phyloP scores from a whole-genome alignment of 177 flowering plant genomes.

The Vitis hybrid region DNA sequence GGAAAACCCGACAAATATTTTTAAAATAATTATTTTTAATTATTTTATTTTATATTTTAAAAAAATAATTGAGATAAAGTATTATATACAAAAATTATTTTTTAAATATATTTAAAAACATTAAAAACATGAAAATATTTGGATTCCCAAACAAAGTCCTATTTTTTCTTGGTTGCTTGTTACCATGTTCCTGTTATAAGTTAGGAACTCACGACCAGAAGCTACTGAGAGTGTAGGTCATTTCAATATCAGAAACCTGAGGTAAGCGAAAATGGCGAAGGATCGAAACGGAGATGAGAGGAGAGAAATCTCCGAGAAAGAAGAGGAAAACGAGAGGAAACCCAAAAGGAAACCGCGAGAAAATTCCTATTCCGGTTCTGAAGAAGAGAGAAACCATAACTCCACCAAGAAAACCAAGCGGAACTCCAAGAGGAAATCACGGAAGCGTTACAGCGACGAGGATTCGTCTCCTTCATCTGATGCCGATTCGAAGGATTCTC shows the following conservation, averaged over 20 bases:
- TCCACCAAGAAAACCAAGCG: not conserved
- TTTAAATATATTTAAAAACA: too few relatives aligned
- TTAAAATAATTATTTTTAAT: too few relatives aligned
- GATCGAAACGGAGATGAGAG: constrained; percentile 24
- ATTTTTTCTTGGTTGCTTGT: too few relatives aligned
- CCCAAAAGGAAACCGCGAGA: constrained; percentile 21
- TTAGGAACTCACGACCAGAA: not conserved
- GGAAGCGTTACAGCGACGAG: constrained; percentile 23
- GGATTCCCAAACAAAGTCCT: too few relatives aligned
- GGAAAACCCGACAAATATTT: too few relatives aligned
- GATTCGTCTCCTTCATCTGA: constrained; percentile 12
- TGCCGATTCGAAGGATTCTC: constrained; percentile 29
- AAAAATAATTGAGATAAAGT: too few relatives aligned
- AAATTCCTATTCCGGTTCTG: constrained; percentile 20
- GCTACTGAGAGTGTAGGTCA: not conserved
- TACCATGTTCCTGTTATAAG: too few relatives aligned
- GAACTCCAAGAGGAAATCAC: constrained; percentile 22
- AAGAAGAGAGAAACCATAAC: not conserved
- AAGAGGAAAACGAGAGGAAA: constrained; percentile 1
- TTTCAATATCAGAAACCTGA: not conserved
- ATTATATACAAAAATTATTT: too few relatives aligned
- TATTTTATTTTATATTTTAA: too few relatives aligned
- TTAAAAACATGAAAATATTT: too few relatives aligned
- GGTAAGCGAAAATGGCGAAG: constrained; percentile 23
- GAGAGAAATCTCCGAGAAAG: not conserved